phyloP scores from a whole-genome alignment of 1,284 basidiomycete species.

The Calocybe gambosa region DNA sequence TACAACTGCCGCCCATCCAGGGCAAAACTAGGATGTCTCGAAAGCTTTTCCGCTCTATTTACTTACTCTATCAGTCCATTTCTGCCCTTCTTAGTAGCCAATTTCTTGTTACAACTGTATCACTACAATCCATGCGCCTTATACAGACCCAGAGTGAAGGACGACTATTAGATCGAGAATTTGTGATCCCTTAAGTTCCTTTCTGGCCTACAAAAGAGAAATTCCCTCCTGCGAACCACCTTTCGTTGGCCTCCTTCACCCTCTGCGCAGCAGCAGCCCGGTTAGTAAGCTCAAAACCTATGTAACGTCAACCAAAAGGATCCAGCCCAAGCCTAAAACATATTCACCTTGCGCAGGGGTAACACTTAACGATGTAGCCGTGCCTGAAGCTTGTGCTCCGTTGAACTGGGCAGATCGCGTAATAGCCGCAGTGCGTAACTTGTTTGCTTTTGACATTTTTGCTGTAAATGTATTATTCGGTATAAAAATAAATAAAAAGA shows the following conservation, averaged over 20 bases:
- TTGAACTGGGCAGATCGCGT: slow-evolving; percentile 62
- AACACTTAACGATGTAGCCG: slow-evolving; percentile 87
- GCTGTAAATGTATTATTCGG: slow-evolving; percentile 51
- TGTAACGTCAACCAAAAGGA: slow-evolving; percentile 11
- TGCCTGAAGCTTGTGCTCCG: slow-evolving; percentile 69
- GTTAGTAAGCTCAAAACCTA: slow-evolving; percentile 87
- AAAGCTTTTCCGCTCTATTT: not conserved
- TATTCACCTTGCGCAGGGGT: slow-evolving; percentile 90
- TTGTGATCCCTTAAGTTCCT: slow-evolving; percentile 28
- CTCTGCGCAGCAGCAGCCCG: slow-evolving; percentile 70
- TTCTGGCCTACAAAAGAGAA: slow-evolving; percentile 79
- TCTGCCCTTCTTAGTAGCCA: slow-evolving; percentile 3
- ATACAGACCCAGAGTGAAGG: not conserved
- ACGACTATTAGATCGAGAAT: too few species aligned
- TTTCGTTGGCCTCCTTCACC: slow-evolving; percentile 88
- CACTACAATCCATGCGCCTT: slow-evolving; percentile 15
- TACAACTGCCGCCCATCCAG: slow-evolving; percentile 56
- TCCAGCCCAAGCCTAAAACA: slow-evolving; percentile 3
- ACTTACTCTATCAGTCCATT: slow-evolving; percentile 2
- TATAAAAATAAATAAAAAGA: slow-evolving; percentile 1
- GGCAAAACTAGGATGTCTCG: slow-evolving; percentile 20
- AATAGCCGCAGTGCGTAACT: slow-evolving; percentile 80
- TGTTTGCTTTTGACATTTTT: slow-evolving; percentile 95
- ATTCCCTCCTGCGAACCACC: slow-evolving; percentile 84
- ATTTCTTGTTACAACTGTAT: slow-evolving; percentile 13